Evolutionary conservation across 2,329 filamentous ascomycete genomes (phyloP), one percentile per base, ranked within the genome.

Genomic region (Clonostachys rosea): DNA sequence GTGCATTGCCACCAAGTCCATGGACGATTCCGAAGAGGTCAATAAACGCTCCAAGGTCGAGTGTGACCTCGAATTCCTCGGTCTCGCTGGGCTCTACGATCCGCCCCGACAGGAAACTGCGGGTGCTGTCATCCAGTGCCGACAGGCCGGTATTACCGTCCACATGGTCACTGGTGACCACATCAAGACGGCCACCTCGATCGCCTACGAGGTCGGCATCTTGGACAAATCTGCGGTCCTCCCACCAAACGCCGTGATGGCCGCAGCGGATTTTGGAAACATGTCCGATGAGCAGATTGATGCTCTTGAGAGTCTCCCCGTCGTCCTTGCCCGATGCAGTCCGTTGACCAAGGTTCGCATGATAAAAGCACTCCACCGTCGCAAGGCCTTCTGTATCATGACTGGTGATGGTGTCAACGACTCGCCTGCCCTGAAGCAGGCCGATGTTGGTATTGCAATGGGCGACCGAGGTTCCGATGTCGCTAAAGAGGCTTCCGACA

Each of bases 401-500:
- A 89, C 85, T 40, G 86, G 86, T 55, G 84, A 89, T 50, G 85
- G 86, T 54, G 84, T 88, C 54, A 89, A 89, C 60, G 86, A 89
- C 62, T 85, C 83, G 13, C 86, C 86, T 1, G 85, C 85, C 1
- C 73, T 89, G 24, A 87, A 87, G 61, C 78, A 83, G 55, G 82
- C 86, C 6, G 85, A 89, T 56, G 84, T 90, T 14, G 86, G 86
- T 57, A 89, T 89, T 54, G 85, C 85, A 52, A 89, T 89, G 85
- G 84, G 85, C 43, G 71, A 81, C 52, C 75, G 82, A 40, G 86
- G 86, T 14, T 86, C 81, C 41, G 86, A 89, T 58, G 85, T 89
- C 10, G 85, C 86, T 51, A 89, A 88, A 58, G 84, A 94, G 65
- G 89, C 89, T 4, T 86, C 88, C 2, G 89, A 95, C 59, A 94